Percentiles rank a stretch among this genome's conserved stretches.
Evolutionary conservation across 1,284 basidiomycete genomes (phyloP).

Genomic region (Athelia psychrophila): DNA sequence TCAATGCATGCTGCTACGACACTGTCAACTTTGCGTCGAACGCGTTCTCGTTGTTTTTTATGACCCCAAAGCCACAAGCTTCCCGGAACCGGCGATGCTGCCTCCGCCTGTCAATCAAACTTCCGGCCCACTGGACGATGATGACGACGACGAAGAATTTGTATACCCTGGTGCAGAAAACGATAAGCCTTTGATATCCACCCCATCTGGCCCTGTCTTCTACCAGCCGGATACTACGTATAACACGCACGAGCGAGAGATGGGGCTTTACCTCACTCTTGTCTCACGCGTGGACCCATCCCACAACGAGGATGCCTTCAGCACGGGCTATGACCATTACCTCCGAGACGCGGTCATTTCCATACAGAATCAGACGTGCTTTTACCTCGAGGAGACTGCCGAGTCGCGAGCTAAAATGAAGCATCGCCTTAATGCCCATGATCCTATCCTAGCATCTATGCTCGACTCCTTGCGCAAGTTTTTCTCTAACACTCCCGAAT

Average conservation of each 20-base stretch:
- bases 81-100: constrained; percentile 57
- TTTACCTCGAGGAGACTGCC: constrained; percentile 39
- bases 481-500: constrained; percentile 83
- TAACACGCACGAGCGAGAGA: constrained; percentile 78
- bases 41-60: constrained; percentile 66
- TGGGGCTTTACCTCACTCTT: constrained; percentile 78
- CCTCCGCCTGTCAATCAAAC: constrained; percentile 15
- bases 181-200: constrained; percentile 15
- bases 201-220: constrained; percentile 35
- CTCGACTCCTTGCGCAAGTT: constrained; percentile 74
- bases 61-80: constrained; percentile 72
- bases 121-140: constrained; percentile 19
- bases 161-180: constrained; percentile 55
- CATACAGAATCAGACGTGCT: constrained; percentile 64
- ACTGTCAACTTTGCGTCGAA: constrained; percentile 66
- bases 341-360: constrained; percentile 74
- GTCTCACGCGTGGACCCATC: constrained; percentile 79
- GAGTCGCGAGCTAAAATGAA: constrained; percentile 45
- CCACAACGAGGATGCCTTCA: constrained; percentile 71
- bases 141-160: constrained; percentile 68
- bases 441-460: constrained; percentile 72
- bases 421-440: constrained; percentile 77
- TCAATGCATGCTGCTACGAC: constrained; percentile 68
- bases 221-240: constrained; percentile 67
- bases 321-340: constrained; percentile 85